Conservation (phyloP, 257 asterid genomes). For the Nicotiana obtusifolia region DNA sequence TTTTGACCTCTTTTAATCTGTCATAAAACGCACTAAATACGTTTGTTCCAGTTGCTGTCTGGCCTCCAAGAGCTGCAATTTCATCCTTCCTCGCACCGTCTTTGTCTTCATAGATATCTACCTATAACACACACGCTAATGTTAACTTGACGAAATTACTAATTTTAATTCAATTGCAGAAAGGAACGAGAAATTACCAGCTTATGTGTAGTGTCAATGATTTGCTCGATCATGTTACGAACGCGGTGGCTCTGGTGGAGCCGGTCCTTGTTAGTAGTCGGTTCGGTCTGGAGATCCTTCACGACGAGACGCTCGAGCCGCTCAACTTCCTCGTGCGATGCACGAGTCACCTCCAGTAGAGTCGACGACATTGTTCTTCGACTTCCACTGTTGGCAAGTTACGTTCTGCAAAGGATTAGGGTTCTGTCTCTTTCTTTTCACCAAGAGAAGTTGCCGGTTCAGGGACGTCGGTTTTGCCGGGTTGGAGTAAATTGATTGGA, state of each 20-base stretch:
- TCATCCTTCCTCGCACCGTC: conserved; percentile 90
- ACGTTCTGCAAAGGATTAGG: conserved; percentile 14
- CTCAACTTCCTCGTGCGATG: conserved; percentile 91
- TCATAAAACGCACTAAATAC: conserved; percentile 94
- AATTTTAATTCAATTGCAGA: not conserved
- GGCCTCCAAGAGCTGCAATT: conserved; percentile 96
- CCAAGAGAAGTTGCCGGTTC: not conserved
- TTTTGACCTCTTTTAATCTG: conserved; percentile 71
- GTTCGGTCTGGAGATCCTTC: conserved; percentile 91
- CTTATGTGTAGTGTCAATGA: conserved; percentile 55
- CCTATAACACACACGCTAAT: conserved; percentile 21
- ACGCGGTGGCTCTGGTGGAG: conserved; percentile 92
- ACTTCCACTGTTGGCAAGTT: not conserved
- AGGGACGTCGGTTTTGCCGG: not conserved
- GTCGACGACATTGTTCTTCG: conserved; percentile 68
- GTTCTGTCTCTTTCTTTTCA: conserved; percentile 10
- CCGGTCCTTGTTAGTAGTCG: conserved; percentile 70
- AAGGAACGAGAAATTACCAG: conserved; percentile 32
- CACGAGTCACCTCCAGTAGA: conserved; percentile 78
- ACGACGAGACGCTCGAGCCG: conserved; percentile 80
- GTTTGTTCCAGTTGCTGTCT: conserved; percentile 70
- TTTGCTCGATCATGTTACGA: conserved; percentile 80
- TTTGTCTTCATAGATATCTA: conserved; percentile 80
- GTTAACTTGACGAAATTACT: not conserved
- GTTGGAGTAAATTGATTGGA: not conserved